A percentile compares a stretch with the other conserved stretches of the same genome.
Evolutionary conservation across 345 rosid species (phyloP).

Genomic region (Gossypium sturtianum): DNA sequence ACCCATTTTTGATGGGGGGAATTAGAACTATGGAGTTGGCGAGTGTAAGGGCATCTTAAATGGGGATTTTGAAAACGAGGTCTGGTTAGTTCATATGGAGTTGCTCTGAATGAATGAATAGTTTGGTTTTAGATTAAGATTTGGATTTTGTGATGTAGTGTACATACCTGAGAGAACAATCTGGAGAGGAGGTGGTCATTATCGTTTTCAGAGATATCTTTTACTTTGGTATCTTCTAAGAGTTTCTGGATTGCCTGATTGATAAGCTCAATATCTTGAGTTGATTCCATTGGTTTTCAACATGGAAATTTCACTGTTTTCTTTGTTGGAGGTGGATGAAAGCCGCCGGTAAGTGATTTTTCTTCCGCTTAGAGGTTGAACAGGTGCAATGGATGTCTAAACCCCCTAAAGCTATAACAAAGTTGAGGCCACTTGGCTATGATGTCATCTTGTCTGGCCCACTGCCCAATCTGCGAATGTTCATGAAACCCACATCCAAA

Average conservation of each 20-base stretch:
- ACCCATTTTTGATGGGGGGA: neutral
- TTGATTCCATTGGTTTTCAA: constrained; percentile 30
- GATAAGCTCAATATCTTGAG: constrained; percentile 34
- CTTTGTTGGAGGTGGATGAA: neutral
- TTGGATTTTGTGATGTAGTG: neutral
- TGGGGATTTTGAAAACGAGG: neutral
- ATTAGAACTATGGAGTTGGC: neutral
- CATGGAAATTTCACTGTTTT: neutral
- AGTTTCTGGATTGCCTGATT: constrained; percentile 45
- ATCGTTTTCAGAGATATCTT: constrained; percentile 30
- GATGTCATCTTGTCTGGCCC: neutral
- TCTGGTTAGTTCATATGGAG: neutral
- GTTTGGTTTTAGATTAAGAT: neutral
- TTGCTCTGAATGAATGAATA: neutral
- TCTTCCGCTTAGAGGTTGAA: neutral
- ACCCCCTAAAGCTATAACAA: neutral
- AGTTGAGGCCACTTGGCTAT: neutral
- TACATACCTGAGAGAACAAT: constrained; percentile 56
- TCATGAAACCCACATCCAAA: too few species aligned
- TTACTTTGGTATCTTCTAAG: constrained; percentile 34
- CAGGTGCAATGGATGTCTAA: neutral
- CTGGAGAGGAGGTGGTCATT: constrained; percentile 47
- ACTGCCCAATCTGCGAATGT: neutral
- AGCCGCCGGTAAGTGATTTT: neutral
- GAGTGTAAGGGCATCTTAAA: neutral